Evolutionary conservation across 768 basidiomycete genomes (phyloP), one percentile per base, ranked within the genome.

Genomic region (Collybiopsis confluens): DNA sequence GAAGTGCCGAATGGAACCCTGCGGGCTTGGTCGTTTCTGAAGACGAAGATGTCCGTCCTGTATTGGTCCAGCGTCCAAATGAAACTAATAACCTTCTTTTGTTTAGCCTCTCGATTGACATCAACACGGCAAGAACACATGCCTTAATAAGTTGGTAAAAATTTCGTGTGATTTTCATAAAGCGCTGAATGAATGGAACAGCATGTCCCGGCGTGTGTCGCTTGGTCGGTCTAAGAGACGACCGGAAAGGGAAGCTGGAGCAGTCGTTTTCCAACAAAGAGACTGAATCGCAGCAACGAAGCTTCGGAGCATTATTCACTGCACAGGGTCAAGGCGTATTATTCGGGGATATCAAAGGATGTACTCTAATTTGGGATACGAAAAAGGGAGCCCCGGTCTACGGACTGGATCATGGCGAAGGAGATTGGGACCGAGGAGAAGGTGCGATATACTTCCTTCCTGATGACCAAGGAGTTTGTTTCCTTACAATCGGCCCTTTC

Each of bases 1-100:
- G 80, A 82, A 61, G 70, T 88, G 55, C 83, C 83, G 0, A 85
- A 85, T 58, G 85, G 85, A 24, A 85, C 79, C 11, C 67, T 85
- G 42, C 77, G 80, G 4, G 83, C 80, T 10, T 80, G 80, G 54
- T 70, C 77, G 5, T 85, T 86, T 60, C 70, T 86, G 56, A 73
- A 78, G 64, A 68, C 76, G 41, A 78, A 74, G 65, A 79, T 88
- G 86, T 85, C 58, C 58, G 81, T 68, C 11, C 23, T 18, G 10
- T 15, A n/a, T 40, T 30, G 6, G 27, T n/a, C n/a, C 27, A 24
- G 11, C 18, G 33, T 26, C 42, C 37, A 6, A 1, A 5, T 2
- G 35, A 37, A 10, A 33, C 24, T 46, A 4, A 46, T 21, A 26
- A 6, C 4, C n/a, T 20, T 49, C 13, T 37, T 54, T 18, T 18